Conservation (phyloP, 2,329 filamentous ascomycete genomes). For the Akanthomyces muscarius region DNA sequence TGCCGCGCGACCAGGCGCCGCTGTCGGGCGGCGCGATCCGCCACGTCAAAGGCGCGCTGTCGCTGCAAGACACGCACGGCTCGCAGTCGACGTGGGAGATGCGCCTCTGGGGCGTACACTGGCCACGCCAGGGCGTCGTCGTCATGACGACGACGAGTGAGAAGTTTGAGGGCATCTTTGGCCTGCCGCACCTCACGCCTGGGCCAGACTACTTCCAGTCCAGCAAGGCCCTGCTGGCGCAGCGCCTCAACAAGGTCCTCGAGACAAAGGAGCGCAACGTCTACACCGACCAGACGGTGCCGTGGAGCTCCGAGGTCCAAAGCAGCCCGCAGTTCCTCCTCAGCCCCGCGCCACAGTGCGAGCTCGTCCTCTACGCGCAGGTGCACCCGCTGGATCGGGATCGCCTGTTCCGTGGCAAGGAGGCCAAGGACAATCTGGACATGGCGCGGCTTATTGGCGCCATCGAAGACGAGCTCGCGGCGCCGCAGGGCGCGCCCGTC, state of each 20-base stretch:
- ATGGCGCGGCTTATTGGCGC: constrained; percentile 42
- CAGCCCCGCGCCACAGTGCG: constrained; percentile 70
- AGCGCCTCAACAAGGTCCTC: constrained; percentile 65
- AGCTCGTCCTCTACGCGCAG: constrained; percentile 84
- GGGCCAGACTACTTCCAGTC: constrained; percentile 52
- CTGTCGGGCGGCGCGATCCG: constrained; percentile 53
- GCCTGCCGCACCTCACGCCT: constrained; percentile 76
- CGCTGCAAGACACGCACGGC: constrained; percentile 65
- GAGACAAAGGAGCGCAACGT: constrained; percentile 56
- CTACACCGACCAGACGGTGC: constrained; percentile 57
- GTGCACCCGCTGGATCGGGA: constrained; percentile 53
- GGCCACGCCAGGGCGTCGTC: constrained; percentile 72
- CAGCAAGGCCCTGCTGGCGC: constrained; percentile 64
- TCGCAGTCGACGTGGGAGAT: constrained; percentile 73
- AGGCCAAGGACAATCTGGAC: constrained; percentile 30
- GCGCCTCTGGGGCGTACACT: constrained; percentile 79
- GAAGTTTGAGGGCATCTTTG: constrained; percentile 90
- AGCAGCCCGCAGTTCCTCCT: constrained; percentile 53
- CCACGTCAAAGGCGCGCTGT: constrained; percentile 65
- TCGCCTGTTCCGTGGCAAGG: constrained; percentile 26
- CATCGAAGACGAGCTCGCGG: constrained; percentile 60
- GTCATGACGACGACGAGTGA: constrained; percentile 87
- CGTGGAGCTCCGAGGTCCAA: constrained; percentile 71
- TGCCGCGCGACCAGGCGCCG: constrained; percentile 30
- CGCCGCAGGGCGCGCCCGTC: constrained; percentile 56